Evolutionary conservation across 2,329 filamentous ascomycete species (phyloP).

Genomic region (Teratosphaeria pseudoeucalypti): DNA sequence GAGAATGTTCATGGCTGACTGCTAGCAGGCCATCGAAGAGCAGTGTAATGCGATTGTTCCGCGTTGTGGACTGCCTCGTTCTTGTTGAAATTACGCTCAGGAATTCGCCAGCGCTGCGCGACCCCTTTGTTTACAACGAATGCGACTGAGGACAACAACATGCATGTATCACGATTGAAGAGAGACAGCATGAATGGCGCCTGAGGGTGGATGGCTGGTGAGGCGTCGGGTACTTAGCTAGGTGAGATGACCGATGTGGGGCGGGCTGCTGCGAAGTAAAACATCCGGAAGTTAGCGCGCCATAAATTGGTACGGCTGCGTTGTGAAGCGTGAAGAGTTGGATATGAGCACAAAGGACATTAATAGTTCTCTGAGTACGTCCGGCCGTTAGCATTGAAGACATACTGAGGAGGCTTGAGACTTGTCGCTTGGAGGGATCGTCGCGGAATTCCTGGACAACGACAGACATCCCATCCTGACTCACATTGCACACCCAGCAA

Average conservation of each 20-base stretch:
- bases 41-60: background rate
- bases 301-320: background rate
- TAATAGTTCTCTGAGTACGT: too few relatives aligned
- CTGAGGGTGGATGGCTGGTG: background rate
- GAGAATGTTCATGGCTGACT: slow-evolving; percentile 78
- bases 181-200: background rate
- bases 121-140: background rate
- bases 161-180: background rate
- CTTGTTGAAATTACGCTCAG: background rate
- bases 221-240: background rate
- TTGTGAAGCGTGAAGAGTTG: too few relatives aligned
- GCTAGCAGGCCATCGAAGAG: slow-evolving; percentile 7
- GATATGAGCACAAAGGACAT: too few relatives aligned
- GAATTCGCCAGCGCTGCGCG: background rate
- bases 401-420: too few relatives aligned
- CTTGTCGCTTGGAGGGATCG: too few relatives aligned
- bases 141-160: background rate
- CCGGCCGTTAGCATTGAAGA: too few relatives aligned
- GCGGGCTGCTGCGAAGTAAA: background rate
- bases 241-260: background rate
- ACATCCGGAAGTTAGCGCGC: background rate
- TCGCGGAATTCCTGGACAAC: background rate
- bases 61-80: background rate
- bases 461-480: background rate
- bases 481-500: background rate